Conservation (phyloP, 176 grass and related monocot genomes). For the Triticum timopheevii region DNA sequence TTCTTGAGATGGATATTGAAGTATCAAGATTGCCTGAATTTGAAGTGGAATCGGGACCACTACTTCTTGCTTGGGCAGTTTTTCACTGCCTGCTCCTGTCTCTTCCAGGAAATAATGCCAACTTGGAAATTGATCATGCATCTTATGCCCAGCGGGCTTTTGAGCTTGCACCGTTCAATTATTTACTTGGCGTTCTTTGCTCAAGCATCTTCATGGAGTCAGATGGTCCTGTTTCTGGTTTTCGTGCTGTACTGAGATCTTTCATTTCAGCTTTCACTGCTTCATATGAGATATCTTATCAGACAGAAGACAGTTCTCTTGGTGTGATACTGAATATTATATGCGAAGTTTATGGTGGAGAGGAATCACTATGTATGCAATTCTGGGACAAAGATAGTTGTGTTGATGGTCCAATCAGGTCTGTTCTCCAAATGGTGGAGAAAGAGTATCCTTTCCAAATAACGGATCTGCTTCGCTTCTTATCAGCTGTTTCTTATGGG, state of each 20-base stretch:
- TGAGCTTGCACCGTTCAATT: slow-evolving; percentile 62
- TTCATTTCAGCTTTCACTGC: slow-evolving; percentile 91
- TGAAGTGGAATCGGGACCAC: slow-evolving; percentile 71
- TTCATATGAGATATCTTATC: slow-evolving; percentile 81
- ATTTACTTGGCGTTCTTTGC: slow-evolving; percentile 68
- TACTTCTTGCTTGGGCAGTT: slow-evolving; percentile 86
- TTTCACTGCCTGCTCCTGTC: slow-evolving; percentile 74
- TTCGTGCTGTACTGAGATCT: slow-evolving; percentile 69
- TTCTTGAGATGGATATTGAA: slow-evolving; percentile 88
- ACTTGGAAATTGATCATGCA: slow-evolving; percentile 79
- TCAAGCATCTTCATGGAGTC: slow-evolving; percentile 69
- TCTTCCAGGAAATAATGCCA: slow-evolving; percentile 60
- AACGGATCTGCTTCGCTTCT: slow-evolving; percentile 61
- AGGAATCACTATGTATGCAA: slow-evolving; percentile 93
- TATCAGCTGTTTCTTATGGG: slow-evolving; percentile 87
- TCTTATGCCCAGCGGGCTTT: slow-evolving; percentile 76
- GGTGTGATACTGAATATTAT: slow-evolving; percentile 67
- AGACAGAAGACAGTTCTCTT: slow-evolving; percentile 62
- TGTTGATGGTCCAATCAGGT: slow-evolving; percentile 88
- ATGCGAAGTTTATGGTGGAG: slow-evolving; percentile 68
- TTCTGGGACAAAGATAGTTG: slow-evolving; percentile 96
- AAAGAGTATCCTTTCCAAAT: slow-evolving; percentile 83
- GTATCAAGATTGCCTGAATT: slow-evolving; percentile 74
- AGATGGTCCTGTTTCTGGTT: slow-evolving; percentile 95
- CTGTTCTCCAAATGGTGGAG: slow-evolving; percentile 81